These are phyloP conservation scores for Morella rubra DNA, from an alignment of 306 rosid species.

Conservation along the genomic window DNA sequence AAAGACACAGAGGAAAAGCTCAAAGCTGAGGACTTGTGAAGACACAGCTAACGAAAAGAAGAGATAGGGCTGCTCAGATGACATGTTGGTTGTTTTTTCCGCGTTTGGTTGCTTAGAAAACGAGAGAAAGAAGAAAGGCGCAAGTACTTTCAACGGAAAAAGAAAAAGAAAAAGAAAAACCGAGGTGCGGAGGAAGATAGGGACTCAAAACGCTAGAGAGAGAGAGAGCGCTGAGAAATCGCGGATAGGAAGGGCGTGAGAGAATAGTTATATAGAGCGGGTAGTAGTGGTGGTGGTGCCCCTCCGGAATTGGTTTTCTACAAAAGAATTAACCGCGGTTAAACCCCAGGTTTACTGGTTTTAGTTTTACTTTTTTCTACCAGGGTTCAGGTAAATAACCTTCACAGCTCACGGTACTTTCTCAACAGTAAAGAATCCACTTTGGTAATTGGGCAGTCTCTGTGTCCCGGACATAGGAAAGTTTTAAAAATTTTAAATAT, in stretches of 20 bases:
- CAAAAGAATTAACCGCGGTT: neutral
- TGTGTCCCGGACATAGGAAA: too few species aligned
- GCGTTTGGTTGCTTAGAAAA: neutral
- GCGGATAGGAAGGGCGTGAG: neutral
- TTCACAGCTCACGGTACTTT: neutral
- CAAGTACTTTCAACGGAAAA: neutral
- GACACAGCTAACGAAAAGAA: slow-evolving; percentile 35
- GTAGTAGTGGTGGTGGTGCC: neutral
- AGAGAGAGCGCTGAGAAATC: neutral
- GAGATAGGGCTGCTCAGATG: slow-evolving; percentile 38
- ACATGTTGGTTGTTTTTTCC: slow-evolving; percentile 34
- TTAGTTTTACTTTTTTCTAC: neutral
- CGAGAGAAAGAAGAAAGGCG: neutral
- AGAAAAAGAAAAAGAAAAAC: neutral
- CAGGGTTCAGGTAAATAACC: neutral
- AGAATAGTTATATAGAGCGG: slow-evolving; percentile 9
- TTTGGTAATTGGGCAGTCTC: neutral
- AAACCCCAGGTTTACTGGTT: neutral
- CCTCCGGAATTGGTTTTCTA: too few species aligned
- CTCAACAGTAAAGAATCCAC: neutral
- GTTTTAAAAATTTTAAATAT: too few species aligned
- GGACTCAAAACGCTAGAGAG: neutral
- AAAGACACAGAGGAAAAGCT: slow-evolving; percentile 23
- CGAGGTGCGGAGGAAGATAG: neutral
- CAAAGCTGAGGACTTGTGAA: slow-evolving; percentile 30